Base-by-base conservation (phyloP, 2,329 filamentous ascomycete genomes). In the Paecilomyces variotii region DNA sequence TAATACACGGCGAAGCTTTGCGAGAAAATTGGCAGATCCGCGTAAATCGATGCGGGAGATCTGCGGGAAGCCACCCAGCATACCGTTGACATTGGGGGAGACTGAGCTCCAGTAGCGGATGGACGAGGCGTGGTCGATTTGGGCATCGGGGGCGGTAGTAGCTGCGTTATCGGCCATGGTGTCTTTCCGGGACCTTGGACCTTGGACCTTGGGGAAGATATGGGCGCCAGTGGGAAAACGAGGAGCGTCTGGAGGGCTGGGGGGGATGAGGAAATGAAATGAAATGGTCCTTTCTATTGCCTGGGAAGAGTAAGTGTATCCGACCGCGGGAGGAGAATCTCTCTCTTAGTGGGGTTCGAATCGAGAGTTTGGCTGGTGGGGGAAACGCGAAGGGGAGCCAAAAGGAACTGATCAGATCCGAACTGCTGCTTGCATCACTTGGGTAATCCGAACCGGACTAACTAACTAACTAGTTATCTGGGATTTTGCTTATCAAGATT, bases 51-150 rank as follows among this genome's bases (percentile, higher is more conserved):
- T 82, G 61, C 84, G 82, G 34, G 85, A 87, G 68, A 89, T 82
- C 70, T 85, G 80, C 1, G 84, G 84, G 78, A 73, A 92, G 59
- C 82, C 89, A 61, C 90, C 91, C 1, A 96, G 86, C 87, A 70
- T 70, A 68, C 90, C 90, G 65, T 88, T 82, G 62, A 83, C 80
- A 60, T 82, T 71, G 14, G 72, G 61, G 7, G 71, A 65, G 56
- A 72, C 68, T 11, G 63, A 63, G 25, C 66, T 69, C 76, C 75
- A 78, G 64, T 78, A 78, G 28, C 62, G 63, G 26, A 72, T 58
- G 28, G 68, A 62, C 26, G 63, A 61, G 28, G 65, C 58, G 14
- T 67, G 63, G 51, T 68, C 63, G 56, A 74, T 72, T n/a, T 61
- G 66, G 24, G 65, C 63, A 61, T 74, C 70, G 45, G 68, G 61